phyloP scores from a whole-genome alignment of 768 basidiomycete species.

The Boletus rubropictus region DNA sequence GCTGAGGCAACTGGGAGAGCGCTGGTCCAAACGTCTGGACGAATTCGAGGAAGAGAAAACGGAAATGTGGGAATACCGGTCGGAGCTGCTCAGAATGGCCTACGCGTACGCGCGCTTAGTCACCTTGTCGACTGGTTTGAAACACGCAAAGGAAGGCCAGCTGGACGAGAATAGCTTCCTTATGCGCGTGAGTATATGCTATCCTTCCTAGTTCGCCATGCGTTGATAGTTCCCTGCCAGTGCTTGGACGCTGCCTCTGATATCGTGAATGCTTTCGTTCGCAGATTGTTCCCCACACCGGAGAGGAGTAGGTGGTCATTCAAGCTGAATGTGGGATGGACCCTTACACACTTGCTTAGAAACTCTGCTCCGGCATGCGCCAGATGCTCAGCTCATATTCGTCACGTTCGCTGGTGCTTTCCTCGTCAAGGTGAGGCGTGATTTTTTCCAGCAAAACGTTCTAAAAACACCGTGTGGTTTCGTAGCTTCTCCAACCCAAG shows the following conservation, averaged over 20 bases:
- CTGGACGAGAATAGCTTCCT: conserved; percentile 62
- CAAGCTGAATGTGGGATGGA: not conserved
- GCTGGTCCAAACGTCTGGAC: conserved; percentile 51
- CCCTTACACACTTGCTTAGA: conserved; percentile 30
- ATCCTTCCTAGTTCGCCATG: not conserved
- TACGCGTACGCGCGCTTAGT: conserved; percentile 67
- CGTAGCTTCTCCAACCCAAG: conserved; percentile 73
- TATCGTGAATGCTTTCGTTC: conserved; percentile 55
- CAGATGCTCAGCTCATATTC: conserved; percentile 76
- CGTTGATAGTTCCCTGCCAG: conserved; percentile 29
- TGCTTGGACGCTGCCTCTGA: conserved; percentile 64
- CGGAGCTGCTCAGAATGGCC: conserved; percentile 53
- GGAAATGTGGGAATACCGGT: conserved; percentile 53
- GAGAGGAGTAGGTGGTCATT: conserved; percentile 43
- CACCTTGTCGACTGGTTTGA: conserved; percentile 70
- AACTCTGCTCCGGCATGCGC: conserved; percentile 62
- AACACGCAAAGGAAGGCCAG: conserved; percentile 57
- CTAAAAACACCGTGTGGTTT: not conserved
- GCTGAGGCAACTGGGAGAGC: conserved; percentile 47
- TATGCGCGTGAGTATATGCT: conserved; percentile 44
- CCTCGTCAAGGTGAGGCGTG: conserved; percentile 59
- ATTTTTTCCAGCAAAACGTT: not conserved
- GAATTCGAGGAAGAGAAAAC: conserved; percentile 48
- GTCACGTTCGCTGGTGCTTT: conserved; percentile 78
- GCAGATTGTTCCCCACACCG: conserved; percentile 47